Evolutionary conservation across 2,329 filamentous ascomycete species (phyloP), one percentile per base, ranked within the genome.

Genomic region (Paramyrothecium roridum): DNA sequence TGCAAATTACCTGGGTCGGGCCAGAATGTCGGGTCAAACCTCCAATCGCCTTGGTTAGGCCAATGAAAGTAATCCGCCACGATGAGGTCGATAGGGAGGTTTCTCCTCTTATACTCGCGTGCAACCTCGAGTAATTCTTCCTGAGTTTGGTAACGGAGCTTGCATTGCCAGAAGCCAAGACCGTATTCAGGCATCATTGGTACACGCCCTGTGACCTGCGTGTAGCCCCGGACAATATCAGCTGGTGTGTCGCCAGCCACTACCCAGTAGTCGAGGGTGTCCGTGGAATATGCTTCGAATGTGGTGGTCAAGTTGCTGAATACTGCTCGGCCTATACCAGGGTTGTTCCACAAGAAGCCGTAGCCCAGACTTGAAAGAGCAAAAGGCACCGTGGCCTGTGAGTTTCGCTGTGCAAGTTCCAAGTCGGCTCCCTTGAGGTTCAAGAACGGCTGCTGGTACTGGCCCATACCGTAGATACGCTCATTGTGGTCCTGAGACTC

Each of bases 151-250:
- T 87, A 87, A 1, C 83, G 75, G n/a, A 86, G 70, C 66, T 85
- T 87, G 67, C 82, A 86, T 65, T 87, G 84, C 83, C 84, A 87
- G 65, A 86, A 87, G 0, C 84, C 84, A 0, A 87, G 74, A 1
- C 83, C 84, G 62, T 85, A 86, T 61, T 86, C 84, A 3, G 84
- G 84, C 83, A 87, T 87, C 80, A 82, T 82, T 0, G 84, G 84
- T 0, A 80, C 81, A 40, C 74, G 78, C 0, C 84, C 84, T 0
- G 83, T 84, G 3, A 75, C 80, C 7, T 69, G 67, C 0, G 79
- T 78, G 61, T 86, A 87, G 0, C 76, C 73, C 56, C 81, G 72
- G 13, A 79, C 75, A 48, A 87, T 84, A 48, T 81, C 74, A 0
- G 73, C 72, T 0, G 83, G 83, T 0, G 73, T 74, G 49, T 82